Evolutionary conservation across 345 rosid species (phyloP), one percentile per base, ranked within the genome.

Genomic region (Euphorbia lathyris): DNA sequence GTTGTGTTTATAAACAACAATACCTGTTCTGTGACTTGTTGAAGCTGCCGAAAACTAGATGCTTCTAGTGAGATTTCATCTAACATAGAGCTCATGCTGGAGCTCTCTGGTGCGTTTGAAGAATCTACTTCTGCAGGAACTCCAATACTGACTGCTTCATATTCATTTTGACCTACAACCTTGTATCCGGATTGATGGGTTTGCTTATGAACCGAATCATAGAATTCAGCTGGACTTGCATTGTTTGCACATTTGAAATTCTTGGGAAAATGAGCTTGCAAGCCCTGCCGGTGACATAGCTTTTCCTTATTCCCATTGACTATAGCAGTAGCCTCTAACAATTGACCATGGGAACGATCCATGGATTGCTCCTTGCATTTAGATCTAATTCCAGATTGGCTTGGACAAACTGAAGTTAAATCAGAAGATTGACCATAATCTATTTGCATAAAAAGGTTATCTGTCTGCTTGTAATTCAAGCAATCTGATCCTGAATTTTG

Each of bases 31-130:
- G 82, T 84, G 66, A 90, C 95, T 71, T 81, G 90, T 72, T 87
- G 98, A 71, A 92, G 96, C 73, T 92, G 98, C 59, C 81, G 80
- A 78, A 90, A 90, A 81, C 98, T 92, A 61, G 86, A 85, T 67
- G 88, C 93, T 70, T 92, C 90, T 58, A 85, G 75, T 32, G 98
- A 90, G 80, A 84, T 78, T 77, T 82, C 97, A 84, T 86, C 85
- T 77, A 84, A 73, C 45, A 79, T 74, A 77, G 94, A 84, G 72
- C 91, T 85, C 82, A 74, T 69, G 72, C 80, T 81, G 70, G 91
- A 87, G 81, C 83, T 85, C 64, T 84, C 93, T 63, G 78, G 91
- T 56, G 22, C 80, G 69, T 79, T 80, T 61, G 86, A 86, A 71
- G 80, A 77, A 68, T 82, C 88, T 38, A 84, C 26, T 71, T 85